Conservation (phyloP, 1,284 basidiomycete species). For the Athelia sp. region DNA sequence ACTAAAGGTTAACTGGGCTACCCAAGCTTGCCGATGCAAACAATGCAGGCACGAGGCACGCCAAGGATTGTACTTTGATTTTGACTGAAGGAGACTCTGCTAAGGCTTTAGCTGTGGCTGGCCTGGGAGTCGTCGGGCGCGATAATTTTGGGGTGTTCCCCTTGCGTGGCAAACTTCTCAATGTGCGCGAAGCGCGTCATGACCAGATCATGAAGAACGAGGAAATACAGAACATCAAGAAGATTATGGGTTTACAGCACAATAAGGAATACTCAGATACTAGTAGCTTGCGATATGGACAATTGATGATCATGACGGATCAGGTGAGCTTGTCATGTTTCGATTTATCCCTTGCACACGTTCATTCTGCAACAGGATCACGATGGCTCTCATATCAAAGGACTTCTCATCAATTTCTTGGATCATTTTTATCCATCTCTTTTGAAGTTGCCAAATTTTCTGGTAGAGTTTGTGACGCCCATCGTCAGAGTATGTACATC, state of each 20-base stretch:
- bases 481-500: constrained; percentile 81
- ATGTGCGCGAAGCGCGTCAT: constrained; percentile 95
- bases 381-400: constrained; percentile 99
- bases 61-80: constrained; percentile 88
- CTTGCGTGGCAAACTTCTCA: constrained; percentile 93
- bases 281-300: constrained; percentile 84
- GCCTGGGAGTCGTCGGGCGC: constrained; percentile 91
- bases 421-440: constrained; percentile 97
- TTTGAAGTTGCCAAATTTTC: constrained; percentile 86
- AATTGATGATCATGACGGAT: constrained; percentile 99
- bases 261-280: constrained; percentile 82
- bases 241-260: constrained; percentile 96
- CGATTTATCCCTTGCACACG: constrained; percentile 2
- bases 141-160: constrained; percentile 99
- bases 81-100: constrained; percentile 99
- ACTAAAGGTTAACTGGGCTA: constrained; percentile 78
- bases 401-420: constrained; percentile 96
- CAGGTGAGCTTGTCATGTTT: constrained; percentile 52
- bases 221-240: constrained; percentile 97
- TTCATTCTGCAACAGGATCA: constrained; percentile 71
- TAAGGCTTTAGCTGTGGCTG: constrained; percentile 94
- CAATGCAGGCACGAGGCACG: constrained; percentile 88
- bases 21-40: constrained; percentile 97
- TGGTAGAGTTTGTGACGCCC: constrained; percentile 98
- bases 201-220: constrained; percentile 98